phyloP scores from a whole-genome alignment of 108 stramenopile genomes.

The Chaetoceros muelleri region DNA sequence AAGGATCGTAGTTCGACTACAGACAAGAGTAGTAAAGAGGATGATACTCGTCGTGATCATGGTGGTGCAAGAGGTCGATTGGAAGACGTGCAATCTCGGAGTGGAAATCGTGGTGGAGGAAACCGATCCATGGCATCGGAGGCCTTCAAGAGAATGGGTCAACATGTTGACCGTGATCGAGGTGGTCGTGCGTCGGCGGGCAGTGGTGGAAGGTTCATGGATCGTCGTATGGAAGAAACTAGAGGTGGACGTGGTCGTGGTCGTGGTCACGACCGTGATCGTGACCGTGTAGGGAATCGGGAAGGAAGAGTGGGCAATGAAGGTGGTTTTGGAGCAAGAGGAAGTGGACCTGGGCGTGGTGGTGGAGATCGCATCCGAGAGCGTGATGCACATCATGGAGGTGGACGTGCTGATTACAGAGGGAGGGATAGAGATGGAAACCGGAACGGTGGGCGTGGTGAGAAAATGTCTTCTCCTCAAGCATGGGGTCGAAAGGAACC shows the following conservation, averaged over 20 bases:
- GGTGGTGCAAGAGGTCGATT: not conserved
- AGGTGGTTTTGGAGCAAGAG: constrained; percentile 13
- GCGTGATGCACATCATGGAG: constrained; percentile 5
- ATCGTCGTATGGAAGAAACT: not conserved
- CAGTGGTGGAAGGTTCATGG: too few relatives aligned
- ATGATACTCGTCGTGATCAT: not conserved
- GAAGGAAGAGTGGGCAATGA: constrained; percentile 10
- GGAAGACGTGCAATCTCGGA: too few relatives aligned
- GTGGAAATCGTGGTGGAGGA: constrained; percentile 1
- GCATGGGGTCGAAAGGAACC: not conserved
- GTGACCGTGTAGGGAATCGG: constrained; percentile 1
- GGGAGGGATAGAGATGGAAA: constrained; percentile 1
- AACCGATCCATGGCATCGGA: not conserved
- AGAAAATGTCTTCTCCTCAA: constrained; percentile 5
- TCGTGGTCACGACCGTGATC: not conserved
- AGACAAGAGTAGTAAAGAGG: constrained; percentile 7
- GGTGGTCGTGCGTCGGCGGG: not conserved
- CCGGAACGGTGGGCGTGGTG: constrained; percentile 17
- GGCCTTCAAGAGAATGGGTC: constrained; percentile 1
- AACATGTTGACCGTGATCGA: constrained; percentile 7
- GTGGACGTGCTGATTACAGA: constrained; percentile 4
- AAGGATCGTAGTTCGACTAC: constrained; percentile 3
- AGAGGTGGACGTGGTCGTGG: not conserved
- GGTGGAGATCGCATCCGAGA: constrained; percentile 13
- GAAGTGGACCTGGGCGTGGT: constrained; percentile 8